A percentile compares a stretch with the other conserved stretches of the same genome.
Conservation (phyloP, 306 rosid species). For the Castanea sativa region DNA sequence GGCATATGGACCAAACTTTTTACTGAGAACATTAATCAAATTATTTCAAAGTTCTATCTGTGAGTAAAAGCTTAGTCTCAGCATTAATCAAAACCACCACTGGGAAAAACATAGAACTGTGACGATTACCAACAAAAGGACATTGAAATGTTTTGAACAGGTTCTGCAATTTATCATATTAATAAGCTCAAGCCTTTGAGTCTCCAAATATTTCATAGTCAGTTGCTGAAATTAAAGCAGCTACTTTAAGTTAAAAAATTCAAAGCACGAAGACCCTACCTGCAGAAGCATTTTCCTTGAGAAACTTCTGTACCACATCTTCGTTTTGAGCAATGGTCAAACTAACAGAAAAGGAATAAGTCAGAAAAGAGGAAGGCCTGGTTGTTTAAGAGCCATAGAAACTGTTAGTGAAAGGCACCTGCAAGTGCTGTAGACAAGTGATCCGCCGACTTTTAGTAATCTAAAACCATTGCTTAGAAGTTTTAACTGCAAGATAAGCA, state of each 20-base stretch:
- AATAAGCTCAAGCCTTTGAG: neutral
- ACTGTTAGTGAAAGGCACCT: constrained; percentile 45
- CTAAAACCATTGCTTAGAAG: constrained; percentile 84
- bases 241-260: neutral
- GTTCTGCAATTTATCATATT: neutral
- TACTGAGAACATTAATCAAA: neutral
- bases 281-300: constrained; percentile 63
- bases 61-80: neutral
- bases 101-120: neutral
- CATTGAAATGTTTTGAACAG: neutral
- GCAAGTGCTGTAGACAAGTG: constrained; percentile 95
- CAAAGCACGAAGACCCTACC: constrained; percentile 42
- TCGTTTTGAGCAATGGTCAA: constrained; percentile 86
- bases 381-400: neutral
- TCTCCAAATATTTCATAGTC: neutral
- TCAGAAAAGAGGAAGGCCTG: constrained; percentile 5
- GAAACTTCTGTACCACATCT: constrained; percentile 80
- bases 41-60: neutral
- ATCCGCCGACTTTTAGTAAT: constrained; percentile 73
- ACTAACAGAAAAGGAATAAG: constrained; percentile 37
- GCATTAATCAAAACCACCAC: neutral
- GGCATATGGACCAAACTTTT: neutral
- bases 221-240: neutral
- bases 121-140: neutral
- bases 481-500: constrained; percentile 55